Evolutionary conservation across 2,329 filamentous ascomycete genomes (phyloP), one percentile per base, ranked within the genome.

Genomic region (Aureobasidium sp.): DNA sequence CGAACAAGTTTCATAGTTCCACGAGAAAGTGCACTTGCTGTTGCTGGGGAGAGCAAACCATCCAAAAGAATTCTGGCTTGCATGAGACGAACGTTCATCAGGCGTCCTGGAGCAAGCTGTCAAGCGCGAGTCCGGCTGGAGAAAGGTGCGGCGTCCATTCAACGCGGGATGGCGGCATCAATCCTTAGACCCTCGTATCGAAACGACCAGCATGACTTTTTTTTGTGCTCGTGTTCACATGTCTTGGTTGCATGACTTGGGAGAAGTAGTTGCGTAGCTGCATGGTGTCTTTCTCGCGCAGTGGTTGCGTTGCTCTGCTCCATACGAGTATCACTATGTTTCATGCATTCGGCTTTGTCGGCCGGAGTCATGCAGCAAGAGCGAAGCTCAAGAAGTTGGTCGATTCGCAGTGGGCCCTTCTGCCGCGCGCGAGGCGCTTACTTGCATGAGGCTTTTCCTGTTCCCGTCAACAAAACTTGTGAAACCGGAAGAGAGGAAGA

Each of bases 341-440:
- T 55, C 52, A 44, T 55, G 52, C 9, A 15, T 21, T n/a, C 10
- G 10, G 27, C 27, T 48, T 16, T 7, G 5, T 53, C 49, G 9
- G 21, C 16, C 21, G 36, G 8, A 27, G 16, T 29, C 53, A 54
- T 54, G 50, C 50, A 48, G 13, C 34, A 39, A 42, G 27, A 9
- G 37, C 44, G 15, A 30, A 48, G 21, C 37, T 41, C 34, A 15
- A 54, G 27, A 8, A 13, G 21, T 15, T 54, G 39, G 21, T 45
- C 53, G 29, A 34, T 25, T 57, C 5, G 4, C 7, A 16, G 41
- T 57, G 50, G 50, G 34, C 50, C 32, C 21, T 36, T 53, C 53
- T 34, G 53, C 53, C 53, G 53, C 53, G 53, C 53, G 53, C 53
- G 16, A 34, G n/a, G 53, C 53, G 53, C n/a, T 27, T 57, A 45